Evolutionary conservation across 257 asterid species (phyloP).

Genomic region (Sherardia arvensis): DNA sequence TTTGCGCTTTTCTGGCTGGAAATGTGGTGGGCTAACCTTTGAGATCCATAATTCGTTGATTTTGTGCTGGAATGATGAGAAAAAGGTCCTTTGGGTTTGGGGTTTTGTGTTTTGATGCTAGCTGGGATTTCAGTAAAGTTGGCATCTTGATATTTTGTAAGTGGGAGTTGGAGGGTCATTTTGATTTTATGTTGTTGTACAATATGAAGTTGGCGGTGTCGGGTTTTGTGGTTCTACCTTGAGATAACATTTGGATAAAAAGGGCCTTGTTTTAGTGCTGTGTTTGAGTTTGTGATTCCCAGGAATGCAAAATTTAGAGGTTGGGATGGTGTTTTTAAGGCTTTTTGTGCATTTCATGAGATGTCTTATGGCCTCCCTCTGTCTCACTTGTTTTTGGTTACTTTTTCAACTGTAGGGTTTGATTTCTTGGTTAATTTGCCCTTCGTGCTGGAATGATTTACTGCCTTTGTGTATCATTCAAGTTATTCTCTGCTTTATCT

Average conservation of each 20-base stretch:
- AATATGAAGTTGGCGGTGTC: not conserved
- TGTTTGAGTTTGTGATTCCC: not conserved
- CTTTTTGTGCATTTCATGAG: not conserved
- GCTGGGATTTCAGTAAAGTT: constrained; percentile 4
- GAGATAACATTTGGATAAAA: not conserved
- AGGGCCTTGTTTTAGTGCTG: not conserved
- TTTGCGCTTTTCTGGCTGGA: not conserved
- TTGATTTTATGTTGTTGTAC: not conserved
- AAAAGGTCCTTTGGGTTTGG: not conserved
- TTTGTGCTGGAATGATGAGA: not conserved
- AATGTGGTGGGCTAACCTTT: not conserved
- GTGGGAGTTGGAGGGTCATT: constrained; percentile 2
- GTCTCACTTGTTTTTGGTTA: not conserved
- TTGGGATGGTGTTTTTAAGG: not conserved
- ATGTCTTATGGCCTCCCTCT: not conserved
- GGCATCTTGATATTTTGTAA: not conserved
- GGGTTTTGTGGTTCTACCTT: not conserved
- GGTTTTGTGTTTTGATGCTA: not conserved
- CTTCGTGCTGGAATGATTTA: not conserved
- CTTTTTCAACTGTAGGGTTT: not conserved
- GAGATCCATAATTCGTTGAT: constrained; percentile 13
- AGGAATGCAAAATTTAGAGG: not conserved
- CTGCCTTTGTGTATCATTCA: not conserved
- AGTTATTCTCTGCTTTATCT: not conserved
- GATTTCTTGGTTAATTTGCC: not conserved